A percentile compares a stretch with the other conserved stretches of the same genome.
These are phyloP conservation scores for Aureobasidium sp. DNA, from an alignment of 2,329 filamentous ascomycete genomes.

Conservation along the genomic window DNA sequence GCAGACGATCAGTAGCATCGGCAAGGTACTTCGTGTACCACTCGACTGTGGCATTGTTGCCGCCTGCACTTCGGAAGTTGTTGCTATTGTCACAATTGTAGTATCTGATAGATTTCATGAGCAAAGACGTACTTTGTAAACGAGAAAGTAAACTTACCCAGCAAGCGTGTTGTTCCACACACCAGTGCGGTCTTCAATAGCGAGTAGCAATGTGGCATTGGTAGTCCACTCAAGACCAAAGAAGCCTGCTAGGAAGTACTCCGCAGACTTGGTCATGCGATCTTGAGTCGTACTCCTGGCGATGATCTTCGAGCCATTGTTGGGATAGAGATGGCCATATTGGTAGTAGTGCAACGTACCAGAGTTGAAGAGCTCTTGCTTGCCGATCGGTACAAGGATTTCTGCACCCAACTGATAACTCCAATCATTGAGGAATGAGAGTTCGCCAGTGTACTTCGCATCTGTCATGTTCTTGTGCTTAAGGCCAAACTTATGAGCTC, in stretches of 20 bases:
- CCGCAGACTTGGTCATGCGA: slow-evolving; percentile 67
- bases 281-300: slow-evolving; percentile 68
- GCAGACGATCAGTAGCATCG: slow-evolving; percentile 54
- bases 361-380: slow-evolving; percentile 64
- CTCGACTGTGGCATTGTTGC: slow-evolving; percentile 44
- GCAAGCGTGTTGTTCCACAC: slow-evolving; percentile 59
- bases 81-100: slow-evolving; percentile 56
- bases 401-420: slow-evolving; percentile 60
- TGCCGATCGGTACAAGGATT: slow-evolving; percentile 63
- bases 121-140: background rate
- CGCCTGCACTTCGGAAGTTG: slow-evolving; percentile 36
- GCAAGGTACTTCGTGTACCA: slow-evolving; percentile 59
- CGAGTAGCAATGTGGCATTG: slow-evolving; percentile 63
- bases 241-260: slow-evolving; percentile 72
- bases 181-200: slow-evolving; percentile 49
- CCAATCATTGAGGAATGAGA: slow-evolving; percentile 64
- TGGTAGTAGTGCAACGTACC: slow-evolving; percentile 64
- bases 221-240: slow-evolving; percentile 67
- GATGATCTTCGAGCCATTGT: slow-evolving; percentile 63
- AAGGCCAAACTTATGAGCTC: slow-evolving; percentile 47
- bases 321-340: slow-evolving; percentile 59
- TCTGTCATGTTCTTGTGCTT: slow-evolving; percentile 49
- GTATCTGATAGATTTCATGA: slow-evolving; percentile 27
- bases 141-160: slow-evolving; percentile 28
- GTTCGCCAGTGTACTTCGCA: slow-evolving; percentile 47